Evolutionary conservation across 1,284 basidiomycete genomes (phyloP).

Genomic region (Malassezia globosa): DNA sequence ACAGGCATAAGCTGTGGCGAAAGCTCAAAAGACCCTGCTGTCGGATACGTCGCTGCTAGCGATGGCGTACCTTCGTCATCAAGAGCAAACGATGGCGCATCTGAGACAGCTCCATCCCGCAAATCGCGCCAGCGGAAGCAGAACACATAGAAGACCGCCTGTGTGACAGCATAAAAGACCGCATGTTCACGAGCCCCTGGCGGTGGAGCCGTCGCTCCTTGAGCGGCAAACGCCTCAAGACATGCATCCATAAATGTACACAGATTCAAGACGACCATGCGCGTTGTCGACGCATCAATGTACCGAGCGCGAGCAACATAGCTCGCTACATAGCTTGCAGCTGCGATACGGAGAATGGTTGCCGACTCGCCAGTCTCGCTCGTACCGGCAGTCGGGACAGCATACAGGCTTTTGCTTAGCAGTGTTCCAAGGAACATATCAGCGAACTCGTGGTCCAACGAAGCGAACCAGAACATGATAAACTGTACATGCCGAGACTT

Average conservation of each 20-base stretch:
- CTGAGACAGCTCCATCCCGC: conserved; percentile 24
- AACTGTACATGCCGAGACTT: conserved; percentile 97
- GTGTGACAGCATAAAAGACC: conserved; percentile 83
- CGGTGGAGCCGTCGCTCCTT: conserved; percentile 19
- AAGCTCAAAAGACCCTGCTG: conserved; percentile 10
- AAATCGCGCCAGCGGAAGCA: conserved; percentile 94
- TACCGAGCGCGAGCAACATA: conserved; percentile 84
- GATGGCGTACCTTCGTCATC: conserved; percentile 10
- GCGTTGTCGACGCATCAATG: conserved; percentile 64
- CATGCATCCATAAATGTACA: conserved; percentile 69
- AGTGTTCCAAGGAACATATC: conserved; percentile 89
- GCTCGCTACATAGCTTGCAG: conserved; percentile 54
- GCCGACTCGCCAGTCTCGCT: conserved; percentile 23
- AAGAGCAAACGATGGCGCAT: conserved; percentile 17
- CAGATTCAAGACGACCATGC: conserved; percentile 67
- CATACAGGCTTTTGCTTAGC: conserved; percentile 70
- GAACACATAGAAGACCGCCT: conserved; percentile 91
- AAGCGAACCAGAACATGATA: conserved; percentile 86
- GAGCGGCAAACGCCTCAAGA: conserved; percentile 48
- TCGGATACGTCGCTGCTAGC: conserved; percentile 14
- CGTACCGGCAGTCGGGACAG: conserved; percentile 50
- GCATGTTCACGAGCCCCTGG: conserved; percentile 31
- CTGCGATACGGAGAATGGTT: conserved; percentile 36
- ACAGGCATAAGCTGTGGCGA: conserved; percentile 14
- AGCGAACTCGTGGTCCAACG: conserved; percentile 73